These are phyloP conservation scores for Neobulgaria alba DNA, from an alignment of 2,329 filamentous ascomycete species.

Conservation along the genomic window DNA sequence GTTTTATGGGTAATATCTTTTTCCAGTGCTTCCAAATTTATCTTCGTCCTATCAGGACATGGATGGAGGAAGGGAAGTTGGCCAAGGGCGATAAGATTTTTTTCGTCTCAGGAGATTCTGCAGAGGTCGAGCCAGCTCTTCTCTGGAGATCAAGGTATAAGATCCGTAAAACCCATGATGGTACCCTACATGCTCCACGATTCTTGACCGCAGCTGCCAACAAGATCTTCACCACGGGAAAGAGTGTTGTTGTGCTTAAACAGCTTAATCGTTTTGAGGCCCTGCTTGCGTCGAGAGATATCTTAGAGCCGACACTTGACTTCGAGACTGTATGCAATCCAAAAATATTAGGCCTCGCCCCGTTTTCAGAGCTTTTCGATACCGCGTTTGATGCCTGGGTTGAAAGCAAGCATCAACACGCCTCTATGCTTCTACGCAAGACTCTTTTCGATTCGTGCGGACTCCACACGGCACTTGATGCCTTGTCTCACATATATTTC, in stretches of 20 bases:
- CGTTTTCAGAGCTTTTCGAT: constrained; percentile 69
- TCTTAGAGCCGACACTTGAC: constrained; percentile 40
- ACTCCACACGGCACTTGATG: constrained; percentile 54
- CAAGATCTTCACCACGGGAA: constrained; percentile 79
- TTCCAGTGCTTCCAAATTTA: constrained; percentile 78
- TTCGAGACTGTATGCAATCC: constrained; percentile 47
- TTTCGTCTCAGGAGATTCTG: constrained; percentile 58
- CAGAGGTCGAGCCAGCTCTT: constrained; percentile 49
- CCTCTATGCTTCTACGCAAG: constrained; percentile 55
- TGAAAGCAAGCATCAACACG: constrained; percentile 60
- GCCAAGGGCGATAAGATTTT: constrained; percentile 59
- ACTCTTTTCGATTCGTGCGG: constrained; percentile 62
- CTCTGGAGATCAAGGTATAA: constrained; percentile 72
- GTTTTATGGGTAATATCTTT: constrained; percentile 60
- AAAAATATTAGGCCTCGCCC: constrained; percentile 41
- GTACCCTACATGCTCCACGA: constrained; percentile 57
- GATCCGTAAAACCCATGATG: constrained; percentile 52
- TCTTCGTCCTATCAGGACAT: constrained; percentile 66
- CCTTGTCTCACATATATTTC: constrained; percentile 66
- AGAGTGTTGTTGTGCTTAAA: constrained; percentile 78
- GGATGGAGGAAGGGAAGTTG: constrained; percentile 77
- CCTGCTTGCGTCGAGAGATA: constrained; percentile 26
- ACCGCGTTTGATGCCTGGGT: constrained; percentile 69
- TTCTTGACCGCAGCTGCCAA: constrained; percentile 63
- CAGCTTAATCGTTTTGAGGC: constrained; percentile 50